Evolutionary conservation across 2,329 filamentous ascomycete species (phyloP), one percentile per base, ranked within the genome.

Genomic region (Xylaria sp.): DNA sequence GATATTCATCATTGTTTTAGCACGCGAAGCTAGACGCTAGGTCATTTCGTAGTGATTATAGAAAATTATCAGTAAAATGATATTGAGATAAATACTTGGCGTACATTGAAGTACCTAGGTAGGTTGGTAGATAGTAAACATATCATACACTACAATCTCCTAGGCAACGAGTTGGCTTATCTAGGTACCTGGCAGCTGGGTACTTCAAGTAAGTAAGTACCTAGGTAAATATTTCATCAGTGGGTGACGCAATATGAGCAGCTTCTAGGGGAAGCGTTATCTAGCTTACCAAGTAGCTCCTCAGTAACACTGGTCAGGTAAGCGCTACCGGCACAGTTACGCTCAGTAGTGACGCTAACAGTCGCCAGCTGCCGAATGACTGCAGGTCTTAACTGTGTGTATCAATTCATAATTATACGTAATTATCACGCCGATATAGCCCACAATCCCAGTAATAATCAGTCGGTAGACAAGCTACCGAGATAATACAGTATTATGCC

Each of bases 91-190:
- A 16, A 16, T 32, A 21, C 2, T 23, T 32, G 5, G 13, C 2
- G 10, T 9, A 32, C 16, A 16, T n/a, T 29, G 18, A n/a, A 12
- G 3, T n/a, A n/a, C n/a, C 40, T 3, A 29, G 5, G 18, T 53
- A 32, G 5, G 6, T 32, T n/a, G 1, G 18, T 6, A 13, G 42
- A 8, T 44, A 21, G 4, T 27, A 51, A 42, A 42, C 4, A 12
- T 18, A 32, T 8, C 2, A 32, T 35, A 27, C n/a, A 53, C 9
- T 12, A 3, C 6, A 42, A 25, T 60, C 44, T 27, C 58, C 58
- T 29, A 35, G 44, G 44, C 58, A 51, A 51, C 58, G 29, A 60
- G 44, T 21, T 21, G 29, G 21, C 50, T 42, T 58, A 58, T 13
- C 53, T 40, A 40, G 12, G 37, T 40, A 3, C n/a, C n/a, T n/a